Base-by-base conservation (phyloP, 1,284 basidiomycete genomes). In the Neolentinus lepideus region DNA sequence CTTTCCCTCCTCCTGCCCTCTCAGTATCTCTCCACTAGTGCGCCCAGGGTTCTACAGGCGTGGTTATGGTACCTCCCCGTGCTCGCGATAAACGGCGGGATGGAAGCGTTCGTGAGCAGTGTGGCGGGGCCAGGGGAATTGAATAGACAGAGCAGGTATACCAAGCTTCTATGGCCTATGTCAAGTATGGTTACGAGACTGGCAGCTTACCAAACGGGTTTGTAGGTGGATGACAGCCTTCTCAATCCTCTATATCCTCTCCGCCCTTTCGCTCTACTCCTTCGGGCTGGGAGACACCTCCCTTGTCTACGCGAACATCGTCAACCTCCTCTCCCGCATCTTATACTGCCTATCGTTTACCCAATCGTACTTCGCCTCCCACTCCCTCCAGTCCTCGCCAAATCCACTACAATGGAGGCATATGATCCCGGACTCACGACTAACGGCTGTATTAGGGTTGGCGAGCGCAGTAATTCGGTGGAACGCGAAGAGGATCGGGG, bases 41-140 rank as follows among this genome's bases (percentile, higher is more conserved):
- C 89, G 0, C 85, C 91, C 0, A 61, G 71, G 4, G 86, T 95
- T 29, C 79, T 97, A 2, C 70, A 73, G 24, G 84, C 86, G 0
- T 97, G 94, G 80, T 72, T 87, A 24, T 85, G 82, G 73, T 95
- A 94, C 64, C 86, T 97, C 59, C 95, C 94, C 1, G 79, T 90
- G 19, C 79, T 98, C 62, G 90, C 90, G 2, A 72, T 92, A 61
- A 98, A 98, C 66, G 94, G 94, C 2, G 81, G 90, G 1, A 74
- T 95, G 22, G 94, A 98, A 68, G 90, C 93, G 0, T 95, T 95
- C 70, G 78, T 94, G 61, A 83, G 90, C 1, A 89, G 91, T 53
- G 84, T 85, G 1, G 90, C 92, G 2, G 75, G 76, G 1, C 75
- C 83, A 0, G 62, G 68, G 1, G 86, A 91, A 66, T 69, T 94